Base-by-base conservation (phyloP, 306 rosid species). In the Fagus crenata region DNA sequence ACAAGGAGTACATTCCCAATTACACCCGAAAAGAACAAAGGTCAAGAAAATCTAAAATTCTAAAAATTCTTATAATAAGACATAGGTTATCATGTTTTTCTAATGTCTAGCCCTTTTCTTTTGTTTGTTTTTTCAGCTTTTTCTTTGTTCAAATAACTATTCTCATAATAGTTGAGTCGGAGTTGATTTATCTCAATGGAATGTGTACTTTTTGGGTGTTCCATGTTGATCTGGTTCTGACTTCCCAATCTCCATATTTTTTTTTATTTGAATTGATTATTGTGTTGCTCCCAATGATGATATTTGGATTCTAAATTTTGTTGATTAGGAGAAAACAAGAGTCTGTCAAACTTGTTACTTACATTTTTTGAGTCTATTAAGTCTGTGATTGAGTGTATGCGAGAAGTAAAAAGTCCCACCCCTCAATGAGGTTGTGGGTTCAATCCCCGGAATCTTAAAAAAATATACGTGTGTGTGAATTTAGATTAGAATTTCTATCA, bases 251-350 rank as follows among this genome's bases (percentile, higher is more conserved):
- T 58, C 46, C 42, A 4, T 73, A 68, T 51, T 78, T 33, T 53
- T 77, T 32, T 69, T 35, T 42, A 3, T 68, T n/a, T 43, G 67
- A 46, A 42, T 31, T 76, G 49, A 32, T 73, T 39, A 53, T 71
- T 56, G 15, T 73, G 36, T 68, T 36, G 13, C 33, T 41, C 59
- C 65, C 36, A 41, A 65, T 61, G 67, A 67, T 40, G 39, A 56
- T 71, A 56, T 59, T 40, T 81, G 54, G 71, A 46, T 71, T 51
- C 53, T 51, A 64, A 68, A 67, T 37, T 65, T 65, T 17, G 49
- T 80, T 84, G 46, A 60, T 78, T 36, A 28, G 72, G 77, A 40
- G 59, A 71, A 63, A 77, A 53, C 17, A 33, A 22, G 33, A 81
- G 79, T 72, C 60, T 15, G 39, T 43, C 31, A 70, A 69, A 70